Base-by-base conservation (phyloP, 345 rosid species). In the Mercurialis annua region DNA sequence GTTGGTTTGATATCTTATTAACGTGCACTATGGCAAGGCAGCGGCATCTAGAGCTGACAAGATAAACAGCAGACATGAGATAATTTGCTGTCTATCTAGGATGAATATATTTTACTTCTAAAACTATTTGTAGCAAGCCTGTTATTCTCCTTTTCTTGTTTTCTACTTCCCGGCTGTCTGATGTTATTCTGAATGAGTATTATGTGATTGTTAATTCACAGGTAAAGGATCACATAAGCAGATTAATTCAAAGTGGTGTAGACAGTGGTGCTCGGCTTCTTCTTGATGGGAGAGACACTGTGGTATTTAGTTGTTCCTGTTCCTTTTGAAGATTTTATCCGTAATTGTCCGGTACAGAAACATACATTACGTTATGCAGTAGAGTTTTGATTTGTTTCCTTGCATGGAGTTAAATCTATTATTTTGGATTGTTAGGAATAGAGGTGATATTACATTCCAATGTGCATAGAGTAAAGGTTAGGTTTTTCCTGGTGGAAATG, bases 161-260 rank as follows among this genome's bases (percentile, higher is more conserved):
- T 24, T 57, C 61, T 18, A 57, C 0, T 30, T 57, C 34, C 43
- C 17, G 20, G 26, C 31, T 56, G 40, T 33, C 36, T 27, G 18
- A n/a, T 57, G 26, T 30, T 30, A 16, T 30, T 16, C 38, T 55
- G 17, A 55, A 24, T 16, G 23, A 26, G 43, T 6, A 33, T 57
- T 57, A 0, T 57, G 24, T 33, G 43, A 57, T 57, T 29, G 33
- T 53, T 24, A 23, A n/a, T 73, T 73, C 26, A 65, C 83, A 93
- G 98, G 98, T 97, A 65, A 93, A 93, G 81, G 97, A 89, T 65
- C 78, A 92, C 51, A 85, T 93, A 53, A 73, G 81, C 81, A 72
- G 76, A 57, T 82, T 93, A 80, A 80, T 93, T 74, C 94, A 90
- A 69, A 85, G 84, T 75, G 98, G 92, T 70, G 88, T 87, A 54